phyloP scores from a whole-genome alignment of 345 rosid species.

The Firmiana major region DNA sequence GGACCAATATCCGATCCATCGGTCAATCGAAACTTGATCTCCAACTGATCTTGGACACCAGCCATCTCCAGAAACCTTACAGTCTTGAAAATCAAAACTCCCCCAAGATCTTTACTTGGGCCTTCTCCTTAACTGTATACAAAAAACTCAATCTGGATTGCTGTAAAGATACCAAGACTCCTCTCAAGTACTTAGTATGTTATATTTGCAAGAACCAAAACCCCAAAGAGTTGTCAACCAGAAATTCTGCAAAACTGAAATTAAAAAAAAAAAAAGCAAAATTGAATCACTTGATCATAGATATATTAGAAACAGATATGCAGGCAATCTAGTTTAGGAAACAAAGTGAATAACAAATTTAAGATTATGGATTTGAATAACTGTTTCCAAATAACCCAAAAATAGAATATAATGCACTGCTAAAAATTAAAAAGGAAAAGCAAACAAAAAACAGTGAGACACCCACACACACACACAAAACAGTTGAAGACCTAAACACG shows the following conservation, averaged over 20 bases:
- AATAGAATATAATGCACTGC: conserved; percentile 10
- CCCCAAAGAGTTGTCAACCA: conserved; percentile 1
- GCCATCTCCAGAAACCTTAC: conserved; percentile 51
- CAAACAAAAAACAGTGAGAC: not conserved
- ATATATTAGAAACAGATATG: conserved; percentile 3
- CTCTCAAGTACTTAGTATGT: conserved; percentile 15
- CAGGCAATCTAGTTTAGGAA: not conserved
- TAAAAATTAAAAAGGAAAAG: not conserved
- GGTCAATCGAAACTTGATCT: conserved; percentile 86
- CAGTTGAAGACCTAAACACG: not conserved
- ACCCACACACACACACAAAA: not conserved
- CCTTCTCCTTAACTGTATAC: conserved; percentile 16
- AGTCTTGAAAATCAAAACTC: conserved; percentile 15
- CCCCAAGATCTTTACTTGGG: conserved; percentile 22
- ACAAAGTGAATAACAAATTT: not conserved
- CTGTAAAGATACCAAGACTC: conserved; percentile 19
- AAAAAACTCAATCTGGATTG: conserved; percentile 14
- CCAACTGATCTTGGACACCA: conserved; percentile 71
- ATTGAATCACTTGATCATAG: not conserved
- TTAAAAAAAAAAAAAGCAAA: not conserved
- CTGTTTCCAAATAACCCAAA: conserved; percentile 11
- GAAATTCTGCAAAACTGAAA: conserved; percentile 27
- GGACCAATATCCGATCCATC: conserved; percentile 99
- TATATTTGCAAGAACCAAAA: conserved; percentile 15
- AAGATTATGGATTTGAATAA: conserved; percentile 4